Conservation (phyloP, 2,329 filamentous ascomycete genomes). For the Trichoderma afroharzianum region DNA sequence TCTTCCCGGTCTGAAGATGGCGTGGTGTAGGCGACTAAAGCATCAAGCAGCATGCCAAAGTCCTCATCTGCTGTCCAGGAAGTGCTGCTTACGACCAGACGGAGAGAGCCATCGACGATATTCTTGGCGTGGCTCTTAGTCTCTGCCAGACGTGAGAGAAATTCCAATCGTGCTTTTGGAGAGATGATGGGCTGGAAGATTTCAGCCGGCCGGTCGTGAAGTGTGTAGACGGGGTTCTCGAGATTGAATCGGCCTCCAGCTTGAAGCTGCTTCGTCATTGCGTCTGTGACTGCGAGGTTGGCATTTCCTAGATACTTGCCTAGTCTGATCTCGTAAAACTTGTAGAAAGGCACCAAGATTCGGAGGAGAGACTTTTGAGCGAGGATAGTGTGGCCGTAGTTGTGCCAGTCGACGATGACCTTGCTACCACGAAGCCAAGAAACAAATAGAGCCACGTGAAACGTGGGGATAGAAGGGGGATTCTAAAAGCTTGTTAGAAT, state of each 20-base stretch:
- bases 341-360: slow-evolving; percentile 73
- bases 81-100: slow-evolving; percentile 84
- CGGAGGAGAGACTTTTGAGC: slow-evolving; percentile 60
- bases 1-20: slow-evolving; percentile 38
- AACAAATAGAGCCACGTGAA: slow-evolving; percentile 69
- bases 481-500: slow-evolving; percentile 53
- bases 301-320: slow-evolving; percentile 63
- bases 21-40: slow-evolving; percentile 70
- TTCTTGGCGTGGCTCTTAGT: slow-evolving; percentile 57
- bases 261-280: slow-evolving; percentile 74
- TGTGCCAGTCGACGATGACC: slow-evolving; percentile 96
- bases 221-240: slow-evolving; percentile 60
- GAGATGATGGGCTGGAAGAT: slow-evolving; percentile 71
- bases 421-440: slow-evolving; percentile 75
- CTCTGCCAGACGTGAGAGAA: slow-evolving; percentile 64
- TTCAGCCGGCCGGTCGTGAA: slow-evolving; percentile 82
- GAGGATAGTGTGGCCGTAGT: slow-evolving; percentile 94
- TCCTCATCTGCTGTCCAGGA: slow-evolving; percentile 98
- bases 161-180: slow-evolving; percentile 45
- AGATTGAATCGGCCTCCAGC: slow-evolving; percentile 60
- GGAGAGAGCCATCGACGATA: slow-evolving; percentile 56
- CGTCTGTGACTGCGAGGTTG: slow-evolving; percentile 84
- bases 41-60: slow-evolving; percentile 81
- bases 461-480: slow-evolving; percentile 88
- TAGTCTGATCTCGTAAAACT: slow-evolving; percentile 71